Evolutionary conservation across 2,329 filamentous ascomycete genomes (phyloP).

Genomic region (Colletotrichum horii): DNA sequence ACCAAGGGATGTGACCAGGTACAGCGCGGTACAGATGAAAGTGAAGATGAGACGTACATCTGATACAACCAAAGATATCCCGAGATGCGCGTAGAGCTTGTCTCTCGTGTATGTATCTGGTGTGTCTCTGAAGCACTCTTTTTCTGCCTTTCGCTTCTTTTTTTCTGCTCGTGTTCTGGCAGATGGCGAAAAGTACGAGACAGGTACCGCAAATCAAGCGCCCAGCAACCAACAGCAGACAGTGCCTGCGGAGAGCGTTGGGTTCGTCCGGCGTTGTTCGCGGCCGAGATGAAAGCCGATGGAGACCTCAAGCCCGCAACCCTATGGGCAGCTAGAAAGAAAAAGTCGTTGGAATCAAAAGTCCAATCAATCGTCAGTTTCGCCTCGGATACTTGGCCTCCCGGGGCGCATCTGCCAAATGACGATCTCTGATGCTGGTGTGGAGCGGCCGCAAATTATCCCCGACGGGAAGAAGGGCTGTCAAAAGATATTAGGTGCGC

Average conservation of each 20-base stretch:
- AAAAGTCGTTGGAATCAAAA: not conserved
- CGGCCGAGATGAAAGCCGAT: conserved; percentile 14
- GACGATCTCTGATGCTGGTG: conserved; percentile 21
- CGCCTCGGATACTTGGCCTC: conserved; percentile 16
- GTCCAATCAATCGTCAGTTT: not conserved
- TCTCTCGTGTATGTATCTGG: not conserved
- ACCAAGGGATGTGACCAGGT: not conserved
- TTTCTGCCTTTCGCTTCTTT: not conserved
- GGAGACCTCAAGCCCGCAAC: not conserved
- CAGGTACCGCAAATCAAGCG: not conserved
- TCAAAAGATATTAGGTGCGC: not conserved
- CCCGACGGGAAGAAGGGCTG: conserved; percentile 2
- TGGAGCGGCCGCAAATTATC: conserved; percentile 21
- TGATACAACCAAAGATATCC: not conserved
- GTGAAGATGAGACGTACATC: conserved; percentile 2
- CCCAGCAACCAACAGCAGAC: not conserved
- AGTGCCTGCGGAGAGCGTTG: not conserved
- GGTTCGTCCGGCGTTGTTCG: not conserved
- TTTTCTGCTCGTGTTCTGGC: not conserved
- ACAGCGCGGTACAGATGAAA: not conserved
- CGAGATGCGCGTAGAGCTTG: not conserved
- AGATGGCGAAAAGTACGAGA: not conserved
- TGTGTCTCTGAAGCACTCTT: not conserved
- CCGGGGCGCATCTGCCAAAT: conserved; percentile 24
- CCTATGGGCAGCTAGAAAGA: not conserved